Evolutionary conservation across 2,329 filamentous ascomycete genomes (phyloP).

Genomic region (Botryosphaeria dothidea): DNA sequence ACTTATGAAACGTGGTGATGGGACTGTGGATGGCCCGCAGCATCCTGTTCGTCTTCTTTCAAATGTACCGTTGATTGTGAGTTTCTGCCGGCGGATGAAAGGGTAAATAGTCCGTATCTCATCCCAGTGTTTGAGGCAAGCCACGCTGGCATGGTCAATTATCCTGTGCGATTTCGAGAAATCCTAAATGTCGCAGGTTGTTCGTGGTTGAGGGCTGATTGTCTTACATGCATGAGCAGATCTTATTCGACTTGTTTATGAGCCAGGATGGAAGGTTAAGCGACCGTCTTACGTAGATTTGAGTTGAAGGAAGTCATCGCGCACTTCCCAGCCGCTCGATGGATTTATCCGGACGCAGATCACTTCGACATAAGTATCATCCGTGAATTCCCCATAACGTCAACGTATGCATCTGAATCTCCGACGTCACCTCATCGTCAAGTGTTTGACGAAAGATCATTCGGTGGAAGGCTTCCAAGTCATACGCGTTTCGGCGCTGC

Average conservation of each 20-base stretch:
- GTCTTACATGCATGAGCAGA: conserved; percentile 16
- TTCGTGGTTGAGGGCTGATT: background rate
- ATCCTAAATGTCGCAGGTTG: background rate
- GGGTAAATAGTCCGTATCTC: background rate
- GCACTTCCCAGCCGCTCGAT: background rate
- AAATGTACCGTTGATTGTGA: too few species aligned
- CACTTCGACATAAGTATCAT: background rate
- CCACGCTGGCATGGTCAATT: background rate
- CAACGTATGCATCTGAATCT: background rate
- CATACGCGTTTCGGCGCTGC: too few species aligned
- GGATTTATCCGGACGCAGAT: background rate
- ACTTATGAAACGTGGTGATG: background rate
- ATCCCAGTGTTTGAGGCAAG: background rate
- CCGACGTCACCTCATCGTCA: too few species aligned
- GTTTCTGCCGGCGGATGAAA: too few species aligned
- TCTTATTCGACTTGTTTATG: background rate
- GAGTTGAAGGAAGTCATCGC: background rate
- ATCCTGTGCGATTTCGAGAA: background rate
- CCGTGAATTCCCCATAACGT: background rate
- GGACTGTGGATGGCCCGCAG: background rate
- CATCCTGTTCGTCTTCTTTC: background rate
- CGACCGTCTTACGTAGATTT: background rate
- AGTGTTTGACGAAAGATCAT: too few species aligned
- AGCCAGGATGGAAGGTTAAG: background rate
- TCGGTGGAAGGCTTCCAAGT: too few species aligned